Conservation (phyloP, 2,329 filamentous ascomycete genomes). For the Botryotinia narcissicola region DNA sequence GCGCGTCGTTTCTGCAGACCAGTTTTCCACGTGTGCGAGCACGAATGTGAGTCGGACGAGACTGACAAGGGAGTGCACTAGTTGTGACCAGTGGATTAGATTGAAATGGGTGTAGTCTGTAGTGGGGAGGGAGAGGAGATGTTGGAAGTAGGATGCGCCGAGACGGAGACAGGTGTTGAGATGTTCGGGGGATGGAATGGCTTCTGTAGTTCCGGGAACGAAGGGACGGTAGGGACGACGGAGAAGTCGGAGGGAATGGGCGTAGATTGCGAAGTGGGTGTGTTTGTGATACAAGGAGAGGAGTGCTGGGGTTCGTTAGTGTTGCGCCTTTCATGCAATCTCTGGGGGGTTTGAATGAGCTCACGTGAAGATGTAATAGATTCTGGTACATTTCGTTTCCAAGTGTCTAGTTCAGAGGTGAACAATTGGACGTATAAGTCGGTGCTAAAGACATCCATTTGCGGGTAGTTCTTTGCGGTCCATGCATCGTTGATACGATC, state of each 20-base stretch:
- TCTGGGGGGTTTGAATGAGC: background rate
- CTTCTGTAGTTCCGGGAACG: constrained; percentile 13
- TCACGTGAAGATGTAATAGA: constrained; percentile 27
- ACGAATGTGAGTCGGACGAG: constrained; percentile 34
- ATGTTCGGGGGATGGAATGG: background rate
- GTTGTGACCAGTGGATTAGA: constrained; percentile 26
- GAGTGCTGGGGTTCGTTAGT: constrained; percentile 24
- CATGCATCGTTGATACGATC: constrained; percentile 26
- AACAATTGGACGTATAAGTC: constrained; percentile 34
- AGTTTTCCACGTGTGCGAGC: constrained; percentile 30
- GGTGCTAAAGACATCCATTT: constrained; percentile 26
- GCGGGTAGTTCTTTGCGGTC: constrained; percentile 13
- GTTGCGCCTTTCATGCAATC: background rate
- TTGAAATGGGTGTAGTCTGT: constrained; percentile 28
- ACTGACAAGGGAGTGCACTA: constrained; percentile 30
- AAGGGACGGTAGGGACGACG: constrained; percentile 27
- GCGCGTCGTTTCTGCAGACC: constrained; percentile 31
- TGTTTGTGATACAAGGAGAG: constrained; percentile 26
- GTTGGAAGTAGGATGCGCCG: constrained; percentile 32
- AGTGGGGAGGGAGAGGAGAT: constrained; percentile 32
- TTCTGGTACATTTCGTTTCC: constrained; percentile 25
- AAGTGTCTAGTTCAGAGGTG: constrained; percentile 30
- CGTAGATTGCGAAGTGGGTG: constrained; percentile 29
- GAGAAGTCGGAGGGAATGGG: constrained; percentile 31
- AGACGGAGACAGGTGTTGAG: constrained; percentile 10